Base-by-base conservation (phyloP, 352 stramenopile species). In the Phytophthora sansomeana region DNA sequence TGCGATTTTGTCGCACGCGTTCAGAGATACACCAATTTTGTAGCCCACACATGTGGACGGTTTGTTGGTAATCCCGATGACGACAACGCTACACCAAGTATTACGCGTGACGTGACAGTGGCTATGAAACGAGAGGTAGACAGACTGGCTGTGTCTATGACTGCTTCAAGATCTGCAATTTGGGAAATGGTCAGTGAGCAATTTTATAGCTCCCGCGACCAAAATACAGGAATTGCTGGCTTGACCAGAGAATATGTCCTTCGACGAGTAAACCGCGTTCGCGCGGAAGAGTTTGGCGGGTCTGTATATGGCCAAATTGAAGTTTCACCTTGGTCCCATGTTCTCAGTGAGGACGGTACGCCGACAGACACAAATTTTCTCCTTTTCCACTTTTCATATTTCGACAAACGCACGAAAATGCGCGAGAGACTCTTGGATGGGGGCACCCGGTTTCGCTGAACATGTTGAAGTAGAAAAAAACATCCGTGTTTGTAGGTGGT, bases 291-390 rank as follows among this genome's bases (percentile, higher is more conserved):
- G 21, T 50, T 42, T 42, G 38, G 38, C 5, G 52, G 52, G 19
- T 50, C 52, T 13, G 28, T 59, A 4, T 41, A 41, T 29, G 28
- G 52, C 35, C 53, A 61, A 16, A 36, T 61, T 16, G 41, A 61
- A 52, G 39, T 36, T 10, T 35, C 39, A n/a, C 41, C 28, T 13
- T 44, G 11, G 52, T 42, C 52, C 7, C 52, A 43, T 10, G 41
- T 47, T 10, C 32, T 36, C 13, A 10, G 7, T 13, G 32, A 36
- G 6, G 32, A 36, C 8, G 32, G 32, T 14, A 36, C 32, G 4
- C 7, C 32, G 9, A 36, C 32, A 13, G 32, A 36, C 32, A 36
- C 32, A 11, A 36, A 3, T 11, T 36, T 36, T 10, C 32, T 10
- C 8, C 32, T 36, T 10, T 36, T 36, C 13, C 32, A 36, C 32